Conservation (phyloP, 73 alveolate genomes). For the Effrenium voratum region DNA sequence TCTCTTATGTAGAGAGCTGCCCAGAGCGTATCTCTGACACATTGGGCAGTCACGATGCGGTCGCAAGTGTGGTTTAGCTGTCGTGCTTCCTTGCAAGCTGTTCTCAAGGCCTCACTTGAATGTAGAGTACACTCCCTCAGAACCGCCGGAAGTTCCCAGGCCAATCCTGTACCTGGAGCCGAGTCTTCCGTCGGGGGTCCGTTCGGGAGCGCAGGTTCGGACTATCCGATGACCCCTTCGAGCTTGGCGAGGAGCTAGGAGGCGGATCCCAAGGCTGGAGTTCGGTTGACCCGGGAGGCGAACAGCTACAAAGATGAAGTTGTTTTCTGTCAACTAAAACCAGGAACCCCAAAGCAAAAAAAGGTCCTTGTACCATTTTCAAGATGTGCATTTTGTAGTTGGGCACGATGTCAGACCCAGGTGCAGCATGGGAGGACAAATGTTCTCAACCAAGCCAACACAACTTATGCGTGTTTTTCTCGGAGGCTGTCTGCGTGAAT, state of each 20-base stretch:
- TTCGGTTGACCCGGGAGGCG: no score
- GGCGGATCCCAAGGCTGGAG: conserved; percentile 77
- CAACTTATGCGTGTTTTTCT: no score
- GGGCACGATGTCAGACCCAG: no score
- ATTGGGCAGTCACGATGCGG: not conserved
- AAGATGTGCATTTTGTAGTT: no score
- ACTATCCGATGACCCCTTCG: conserved; percentile 65
- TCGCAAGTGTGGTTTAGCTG: not conserved
- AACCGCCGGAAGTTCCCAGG: not conserved
- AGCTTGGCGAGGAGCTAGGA: conserved; percentile 74
- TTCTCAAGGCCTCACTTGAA: not conserved
- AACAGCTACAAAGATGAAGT: no score
- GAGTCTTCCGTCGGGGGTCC: not conserved
- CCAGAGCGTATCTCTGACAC: not conserved
- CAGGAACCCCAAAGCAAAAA: no score
- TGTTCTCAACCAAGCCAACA: no score
- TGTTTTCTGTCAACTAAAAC: no score
- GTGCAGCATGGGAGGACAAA: no score
- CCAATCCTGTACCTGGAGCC: not conserved
- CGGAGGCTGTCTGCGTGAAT: no score
- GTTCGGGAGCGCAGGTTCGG: conserved; percentile 20
- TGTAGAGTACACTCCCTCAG: not conserved
- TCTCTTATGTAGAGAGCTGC: no score
- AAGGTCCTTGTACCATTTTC: no score
- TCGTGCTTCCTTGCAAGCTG: not conserved